A percentile compares a stretch with the other conserved stretches of the same genome.
phyloP scores from a whole-genome alignment of 2,329 filamentous ascomycete genomes.

The Fusarium sp. region DNA sequence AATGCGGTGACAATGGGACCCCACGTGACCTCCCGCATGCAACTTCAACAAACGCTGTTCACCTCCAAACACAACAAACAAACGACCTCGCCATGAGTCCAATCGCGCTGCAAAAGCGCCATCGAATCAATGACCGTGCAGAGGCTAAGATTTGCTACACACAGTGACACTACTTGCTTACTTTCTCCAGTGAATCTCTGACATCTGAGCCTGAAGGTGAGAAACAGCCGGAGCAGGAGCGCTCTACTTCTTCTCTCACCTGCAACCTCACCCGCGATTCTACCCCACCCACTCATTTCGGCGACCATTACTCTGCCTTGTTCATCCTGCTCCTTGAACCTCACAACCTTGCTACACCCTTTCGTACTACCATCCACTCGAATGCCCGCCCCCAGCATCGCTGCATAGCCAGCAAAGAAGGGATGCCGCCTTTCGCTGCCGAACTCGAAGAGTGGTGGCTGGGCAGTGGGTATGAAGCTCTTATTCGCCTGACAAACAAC shows the following conservation, averaged over 20 bases:
- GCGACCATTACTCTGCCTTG: not conserved
- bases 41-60: not conserved
- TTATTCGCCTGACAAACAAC: conserved; percentile 41
- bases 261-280: not conserved
- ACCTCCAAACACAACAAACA: not conserved
- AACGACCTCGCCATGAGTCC: not conserved
- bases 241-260: not conserved
- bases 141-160: not conserved
- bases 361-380: not conserved
- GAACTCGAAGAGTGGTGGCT: conserved; percentile 51
- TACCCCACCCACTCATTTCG: not conserved
- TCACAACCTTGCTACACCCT: not conserved
- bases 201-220: not conserved
- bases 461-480: conserved; percentile 34
- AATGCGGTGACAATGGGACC: not conserved
- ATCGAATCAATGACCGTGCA: not conserved
- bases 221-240: not conserved
- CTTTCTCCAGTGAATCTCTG: not conserved
- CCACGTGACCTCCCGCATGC: not conserved
- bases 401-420: not conserved
- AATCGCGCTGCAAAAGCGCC: not conserved
- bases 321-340: not conserved
- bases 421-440: conserved; percentile 46
- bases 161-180: not conserved
- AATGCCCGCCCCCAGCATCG: not conserved